Percentiles rank a stretch among this genome's conserved stretches.
Conservation (phyloP, 139 green algal genomes). For the Chlorella vulgaris region DNA sequence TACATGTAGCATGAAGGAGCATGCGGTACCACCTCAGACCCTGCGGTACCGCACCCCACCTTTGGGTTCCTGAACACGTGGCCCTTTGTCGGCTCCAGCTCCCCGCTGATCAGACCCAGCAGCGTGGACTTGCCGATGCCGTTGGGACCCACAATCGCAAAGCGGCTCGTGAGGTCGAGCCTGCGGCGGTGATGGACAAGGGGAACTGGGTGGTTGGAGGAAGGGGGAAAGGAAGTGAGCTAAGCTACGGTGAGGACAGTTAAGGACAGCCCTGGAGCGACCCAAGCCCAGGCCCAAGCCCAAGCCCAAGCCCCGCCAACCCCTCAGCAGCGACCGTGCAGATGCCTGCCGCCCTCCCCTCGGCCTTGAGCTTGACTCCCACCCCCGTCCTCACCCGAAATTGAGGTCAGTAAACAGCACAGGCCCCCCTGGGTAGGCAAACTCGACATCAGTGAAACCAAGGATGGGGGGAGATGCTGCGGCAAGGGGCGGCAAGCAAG, state of each 20-base stretch:
- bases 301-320: too few species aligned
- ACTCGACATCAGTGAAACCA: slow-evolving; percentile 44
- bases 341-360: too few species aligned
- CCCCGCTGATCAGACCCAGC: slow-evolving; percentile 87
- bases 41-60: background rate
- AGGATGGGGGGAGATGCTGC: slow-evolving; percentile 23
- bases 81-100: slow-evolving; percentile 84
- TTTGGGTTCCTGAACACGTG: slow-evolving; percentile 79
- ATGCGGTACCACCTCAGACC: background rate
- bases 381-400: slow-evolving; percentile 46
- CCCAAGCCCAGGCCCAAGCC: too few species aligned
- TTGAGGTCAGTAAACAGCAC: slow-evolving; percentile 53
- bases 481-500: background rate
- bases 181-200: slow-evolving; percentile 23
- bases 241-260: too few species aligned
- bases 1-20: too few species aligned
- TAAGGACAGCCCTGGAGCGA: too few species aligned
- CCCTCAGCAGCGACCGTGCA: too few species aligned
- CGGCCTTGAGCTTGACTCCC: too few species aligned
- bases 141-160: slow-evolving; percentile 89
- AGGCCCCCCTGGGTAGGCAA: slow-evolving; percentile 55
- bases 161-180: slow-evolving; percentile 55
- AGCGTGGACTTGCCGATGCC: slow-evolving; percentile 84
- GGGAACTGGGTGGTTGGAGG: background rate
- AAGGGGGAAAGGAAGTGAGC: background rate